Base-by-base conservation (phyloP, 2,329 filamentous ascomycete genomes). In the Ceratocystis diversiconidia region DNA sequence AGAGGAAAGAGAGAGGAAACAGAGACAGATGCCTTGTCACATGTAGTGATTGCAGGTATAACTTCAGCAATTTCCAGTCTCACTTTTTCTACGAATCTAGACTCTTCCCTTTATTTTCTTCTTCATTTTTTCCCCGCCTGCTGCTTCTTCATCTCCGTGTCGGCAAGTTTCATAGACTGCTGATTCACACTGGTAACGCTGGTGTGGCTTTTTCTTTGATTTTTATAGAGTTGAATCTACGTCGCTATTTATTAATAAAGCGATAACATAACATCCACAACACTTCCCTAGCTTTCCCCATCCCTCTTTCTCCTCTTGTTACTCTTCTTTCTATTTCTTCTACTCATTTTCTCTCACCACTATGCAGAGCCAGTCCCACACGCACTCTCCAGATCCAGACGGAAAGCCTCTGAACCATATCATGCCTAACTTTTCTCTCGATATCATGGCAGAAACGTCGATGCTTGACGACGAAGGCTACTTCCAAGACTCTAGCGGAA, bases 341-440 rank as follows among this genome's bases (percentile, higher is more conserved):
- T 10, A 15, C 5, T 25, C 28, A n/a, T 19, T 10, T 59, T 8
- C 28, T 30, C 25, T n/a, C 12, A 30, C 6, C 55, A 36, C 28
- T 8, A 36, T 59, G 55, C 19, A 17, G 55, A 36, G 19, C 28
- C 28, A n/a, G 12, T 2, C 28, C 2, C 17, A 59, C n/a, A 5
- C 2, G 5, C 5, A 59, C 8, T 19, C 28, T 17, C 2, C 25
- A 19, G 28, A 59, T 1, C 15, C 30, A 36, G 15, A 59, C 28
- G 3, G 0, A 10, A 5, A 19, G 5, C 5, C 6, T n/a, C 17
- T 1, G 22, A 10, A 12, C 5, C 1, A 0, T 3, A 8, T 36
- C 28, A n/a, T 59, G 15, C 12, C 52, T 25, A 32, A 7, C 52
- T 59, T 59, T 25, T 32, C 52, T 12, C 8, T 59, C 8, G 52